Evolutionary conservation across 352 stramenopile species (phyloP), one percentile per base, ranked within the genome.

Genomic region (Elongisporangium prolatum): DNA sequence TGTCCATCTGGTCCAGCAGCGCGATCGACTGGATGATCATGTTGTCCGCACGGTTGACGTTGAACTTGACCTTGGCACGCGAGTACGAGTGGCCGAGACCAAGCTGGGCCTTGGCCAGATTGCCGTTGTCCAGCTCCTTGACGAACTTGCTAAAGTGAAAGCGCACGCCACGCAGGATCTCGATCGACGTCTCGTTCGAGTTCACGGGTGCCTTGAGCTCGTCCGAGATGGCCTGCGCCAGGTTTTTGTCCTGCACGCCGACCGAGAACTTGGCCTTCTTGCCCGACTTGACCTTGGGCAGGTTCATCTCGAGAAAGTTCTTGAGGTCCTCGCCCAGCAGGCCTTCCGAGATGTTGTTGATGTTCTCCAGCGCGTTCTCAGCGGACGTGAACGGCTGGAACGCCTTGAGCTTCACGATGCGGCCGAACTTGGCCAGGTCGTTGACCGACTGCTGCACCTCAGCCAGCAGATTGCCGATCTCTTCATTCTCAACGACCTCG

Each of bases 11-110:
- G 84, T 99, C 98, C 14, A 99, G 81, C 21, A 99, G 83, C 61
- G 91, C 97, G 73, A 99, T 99, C 37, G 89, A 95, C 80, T 99
- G 98, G 76, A 99, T 99, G 74, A 99, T 99, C 98, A 99, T 99
- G 78, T 99, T 99, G 75, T 99, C 98, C 18, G 95, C 95, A 48
- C 97, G 87, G 74, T 98, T 98, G 54, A 99, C 97, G 80, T 99
- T 99, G 79, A 99, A 99, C 89, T 99, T 99, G 53, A 96, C 87
- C 86, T 99, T 98, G 58, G 87, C 95, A 75, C 98, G 91, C 61
- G 97, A 99, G 84, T 99, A 99, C 50, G 83, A 97, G 91, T 99
- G 98, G 52, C 97, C 97, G 16, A 99, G 86, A 91, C 97, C 98
- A 22, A 99, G 87, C 77, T 99, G 97, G 38, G 98, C 96, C 77